Conservation (phyloP, 345 rosid genomes). For the Xanthoceras sorbifolium region DNA sequence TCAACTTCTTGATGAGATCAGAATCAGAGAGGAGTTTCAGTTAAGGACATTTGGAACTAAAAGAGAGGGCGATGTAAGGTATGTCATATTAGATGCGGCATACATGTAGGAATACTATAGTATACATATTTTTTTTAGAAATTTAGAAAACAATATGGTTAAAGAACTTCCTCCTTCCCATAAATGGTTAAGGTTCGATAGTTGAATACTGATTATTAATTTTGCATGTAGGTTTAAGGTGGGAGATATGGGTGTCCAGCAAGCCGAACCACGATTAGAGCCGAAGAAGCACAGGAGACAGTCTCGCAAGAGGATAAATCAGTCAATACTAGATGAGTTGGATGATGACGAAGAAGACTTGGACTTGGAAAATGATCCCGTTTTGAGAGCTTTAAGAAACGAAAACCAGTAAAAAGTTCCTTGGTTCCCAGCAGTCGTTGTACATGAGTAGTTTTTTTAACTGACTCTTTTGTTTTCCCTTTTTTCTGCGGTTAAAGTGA, state of each 20-base stretch:
- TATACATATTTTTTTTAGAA: not conserved
- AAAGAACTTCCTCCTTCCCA: not conserved
- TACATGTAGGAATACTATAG: not conserved
- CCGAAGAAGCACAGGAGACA: conserved; percentile 82
- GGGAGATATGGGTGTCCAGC: conserved; percentile 76
- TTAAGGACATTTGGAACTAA: conserved; percentile 89
- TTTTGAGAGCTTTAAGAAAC: conserved; percentile 50
- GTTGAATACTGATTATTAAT: not conserved
- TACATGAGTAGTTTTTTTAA: conserved; percentile 19
- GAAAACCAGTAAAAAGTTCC: conserved; percentile 32
- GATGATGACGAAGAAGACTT: conserved; percentile 55
- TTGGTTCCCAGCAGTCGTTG: not conserved
- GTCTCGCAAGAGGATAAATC: conserved; percentile 77
- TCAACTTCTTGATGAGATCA: conserved; percentile 87
- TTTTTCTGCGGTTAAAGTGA: not conserved
- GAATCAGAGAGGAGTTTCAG: conserved; percentile 85
- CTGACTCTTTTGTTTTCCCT: not conserved
- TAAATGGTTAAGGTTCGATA: not conserved
- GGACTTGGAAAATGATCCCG: conserved; percentile 60
- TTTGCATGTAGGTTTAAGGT: conserved; percentile 59
- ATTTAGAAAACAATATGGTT: not conserved
- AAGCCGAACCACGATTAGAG: conserved; percentile 81
- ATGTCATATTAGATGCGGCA: conserved; percentile 11
- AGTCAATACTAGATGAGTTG: conserved; percentile 55
- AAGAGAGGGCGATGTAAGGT: conserved; percentile 86